Evolutionary conservation across 176 grass and related monocot genomes (phyloP).

Genomic region (Pontederia paniculata): DNA sequence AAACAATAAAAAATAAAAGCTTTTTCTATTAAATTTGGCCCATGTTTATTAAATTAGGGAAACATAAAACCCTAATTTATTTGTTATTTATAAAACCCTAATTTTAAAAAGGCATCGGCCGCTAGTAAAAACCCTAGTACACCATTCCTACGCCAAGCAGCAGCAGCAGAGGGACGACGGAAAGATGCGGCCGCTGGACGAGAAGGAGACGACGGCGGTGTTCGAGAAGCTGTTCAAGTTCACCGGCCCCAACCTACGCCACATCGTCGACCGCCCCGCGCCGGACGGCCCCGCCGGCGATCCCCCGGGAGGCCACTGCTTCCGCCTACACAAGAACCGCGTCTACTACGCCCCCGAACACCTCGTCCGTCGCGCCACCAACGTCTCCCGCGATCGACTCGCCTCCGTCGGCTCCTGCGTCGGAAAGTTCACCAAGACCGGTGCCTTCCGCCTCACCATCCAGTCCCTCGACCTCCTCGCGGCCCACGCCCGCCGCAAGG

Average conservation of each 20-base stretch:
- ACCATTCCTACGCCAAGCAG: too few relatives aligned
- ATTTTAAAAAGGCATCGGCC: too few relatives aligned
- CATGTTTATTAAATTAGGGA: too few relatives aligned
- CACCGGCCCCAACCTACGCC: constrained; percentile 72
- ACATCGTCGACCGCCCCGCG: constrained; percentile 58
- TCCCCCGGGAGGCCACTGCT: constrained; percentile 50
- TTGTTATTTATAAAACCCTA: too few relatives aligned
- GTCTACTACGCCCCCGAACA: constrained; percentile 74
- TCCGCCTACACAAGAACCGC: constrained; percentile 84
- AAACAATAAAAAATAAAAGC: too few relatives aligned
- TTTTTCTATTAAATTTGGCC: too few relatives aligned
- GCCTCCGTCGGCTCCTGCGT: constrained; percentile 55
- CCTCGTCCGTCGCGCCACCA: constrained; percentile 54
- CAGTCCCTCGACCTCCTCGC: constrained; percentile 81
- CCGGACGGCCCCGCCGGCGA: constrained; percentile 45
- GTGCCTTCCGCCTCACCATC: constrained; percentile 70
- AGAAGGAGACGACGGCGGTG: constrained; percentile 72
- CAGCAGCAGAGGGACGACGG: background rate
- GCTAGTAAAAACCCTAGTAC: too few relatives aligned
- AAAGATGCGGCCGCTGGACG: constrained; percentile 65
- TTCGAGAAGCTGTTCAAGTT: constrained; percentile 95
- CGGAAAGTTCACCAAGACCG: constrained; percentile 77
- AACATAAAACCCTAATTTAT: too few relatives aligned
- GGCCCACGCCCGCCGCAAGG: constrained; percentile 67
- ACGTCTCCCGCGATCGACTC: constrained; percentile 47